Conservation (phyloP, 345 rosid genomes). For the Sisymbrium irio region DNA sequence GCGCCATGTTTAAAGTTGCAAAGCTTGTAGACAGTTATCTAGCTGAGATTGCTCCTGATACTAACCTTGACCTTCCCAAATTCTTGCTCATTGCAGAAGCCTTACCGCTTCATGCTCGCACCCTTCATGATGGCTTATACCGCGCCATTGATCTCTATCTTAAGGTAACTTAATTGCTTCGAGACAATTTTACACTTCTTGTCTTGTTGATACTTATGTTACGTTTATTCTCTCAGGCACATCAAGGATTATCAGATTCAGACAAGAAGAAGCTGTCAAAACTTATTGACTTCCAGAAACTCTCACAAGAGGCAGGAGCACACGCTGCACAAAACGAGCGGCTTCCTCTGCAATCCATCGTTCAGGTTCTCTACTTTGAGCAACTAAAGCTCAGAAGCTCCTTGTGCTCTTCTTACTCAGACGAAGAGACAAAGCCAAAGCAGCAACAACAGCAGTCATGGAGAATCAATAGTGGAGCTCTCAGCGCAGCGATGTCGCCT, state of each 20-base stretch:
- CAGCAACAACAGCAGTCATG: slow-evolving; percentile 63
- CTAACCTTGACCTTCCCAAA: slow-evolving; percentile 85
- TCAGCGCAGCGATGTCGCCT: slow-evolving; percentile 96
- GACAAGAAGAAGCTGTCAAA: slow-evolving; percentile 84
- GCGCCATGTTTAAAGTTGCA: slow-evolving; percentile 71
- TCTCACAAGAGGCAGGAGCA: slow-evolving; percentile 95
- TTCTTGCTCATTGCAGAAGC: slow-evolving; percentile 86
- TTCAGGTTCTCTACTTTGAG: slow-evolving; percentile 95
- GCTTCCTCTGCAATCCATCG: slow-evolving; percentile 91
- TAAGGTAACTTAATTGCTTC: slow-evolving; percentile 46
- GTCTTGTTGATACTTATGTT: not conserved
- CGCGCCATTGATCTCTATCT: slow-evolving; percentile 91
- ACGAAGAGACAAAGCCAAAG: slow-evolving; percentile 68
- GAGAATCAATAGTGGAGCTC: slow-evolving; percentile 90
- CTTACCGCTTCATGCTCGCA: slow-evolving; percentile 85
- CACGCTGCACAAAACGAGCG: slow-evolving; percentile 97
- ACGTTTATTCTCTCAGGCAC: slow-evolving; percentile 51
- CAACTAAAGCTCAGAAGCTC: slow-evolving; percentile 82
- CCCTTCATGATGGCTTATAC: slow-evolving; percentile 81
- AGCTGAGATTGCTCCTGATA: slow-evolving; percentile 93
- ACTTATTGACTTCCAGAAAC: slow-evolving; percentile 90
- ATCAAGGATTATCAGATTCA: slow-evolving; percentile 65
- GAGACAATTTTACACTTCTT: not conserved
- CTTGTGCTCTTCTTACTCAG: slow-evolving; percentile 60
- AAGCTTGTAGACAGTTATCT: slow-evolving; percentile 91